Evolutionary conservation across 2,329 filamentous ascomycete genomes (phyloP).

Genomic region (Verticillium klebahnii): DNA sequence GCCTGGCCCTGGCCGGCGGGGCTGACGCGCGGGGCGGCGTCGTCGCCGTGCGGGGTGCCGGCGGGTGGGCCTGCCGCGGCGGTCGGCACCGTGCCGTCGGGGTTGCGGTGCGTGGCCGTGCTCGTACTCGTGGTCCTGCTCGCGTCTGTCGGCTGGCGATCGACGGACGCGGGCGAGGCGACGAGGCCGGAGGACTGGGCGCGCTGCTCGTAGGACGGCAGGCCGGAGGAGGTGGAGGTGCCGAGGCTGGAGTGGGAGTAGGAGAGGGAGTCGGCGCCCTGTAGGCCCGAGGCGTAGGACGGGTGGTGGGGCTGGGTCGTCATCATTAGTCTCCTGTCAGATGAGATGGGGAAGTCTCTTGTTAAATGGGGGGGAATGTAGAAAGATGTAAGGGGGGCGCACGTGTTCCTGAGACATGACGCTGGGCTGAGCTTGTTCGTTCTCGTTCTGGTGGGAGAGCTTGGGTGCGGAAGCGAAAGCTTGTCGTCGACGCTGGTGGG

Average conservation of each 20-base stretch:
- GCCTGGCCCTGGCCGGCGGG: conserved; percentile 26
- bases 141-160: conserved; percentile 12
- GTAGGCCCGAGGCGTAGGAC: conserved; percentile 6
- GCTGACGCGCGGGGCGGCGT: conserved; percentile 8
- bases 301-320: conserved; percentile 1
- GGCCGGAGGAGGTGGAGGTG: conserved; percentile 3
- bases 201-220: conserved; percentile 1
- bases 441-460: not conserved
- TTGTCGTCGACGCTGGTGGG: not conserved
- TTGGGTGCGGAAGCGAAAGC: not conserved
- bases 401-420: not conserved
- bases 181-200: conserved; percentile 6
- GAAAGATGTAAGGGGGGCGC: not conserved
- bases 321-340: not conserved
- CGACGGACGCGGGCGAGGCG: conserved; percentile 1
- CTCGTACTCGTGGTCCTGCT: conserved; percentile 1
- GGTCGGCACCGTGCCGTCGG: not conserved
- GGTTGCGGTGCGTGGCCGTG: conserved; percentile 3
- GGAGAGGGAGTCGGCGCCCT: conserved; percentile 12
- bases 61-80: not conserved
- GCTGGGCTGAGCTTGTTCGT: not conserved
- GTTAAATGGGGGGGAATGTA: not conserved
- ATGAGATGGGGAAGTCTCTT: not conserved
- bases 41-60: conserved; percentile 9
- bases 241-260: conserved; percentile 14